Evolutionary conservation across 1,139 yeast genomes (phyloP), one percentile per base, ranked within the genome.

Genomic region (Taphrina flavorubra): DNA sequence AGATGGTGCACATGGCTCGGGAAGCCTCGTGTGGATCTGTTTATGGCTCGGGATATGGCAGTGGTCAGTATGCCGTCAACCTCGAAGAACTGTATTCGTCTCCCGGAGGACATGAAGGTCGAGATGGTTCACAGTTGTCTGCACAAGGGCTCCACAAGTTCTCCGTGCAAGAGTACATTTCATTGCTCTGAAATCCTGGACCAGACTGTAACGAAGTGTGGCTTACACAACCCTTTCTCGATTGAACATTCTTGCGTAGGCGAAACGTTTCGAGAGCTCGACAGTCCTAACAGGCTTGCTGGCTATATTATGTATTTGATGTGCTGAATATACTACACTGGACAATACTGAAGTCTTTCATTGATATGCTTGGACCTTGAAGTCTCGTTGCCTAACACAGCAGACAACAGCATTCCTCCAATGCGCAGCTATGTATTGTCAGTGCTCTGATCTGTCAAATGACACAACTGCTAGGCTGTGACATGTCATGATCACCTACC

Each of bases 41-140:
- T 10, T 63, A 63, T 39, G 61, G 44, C 31, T 18, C 36, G n/a
- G 67, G 67, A 7, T 63, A 63, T n/a, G 67, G 67, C 25, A 39
- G 60, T 46, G 67, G 67, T 13, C 40, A 51, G 13, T 63, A 53
- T 37, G 61, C 67, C 14, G 67, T 63, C 55, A 55, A 63, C n/a
- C 61, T 63, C 37, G 67, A 63, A 47, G 61, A 36, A 14, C 18
- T 63, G 20, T 46, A 53, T 56, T 34, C 42, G 53, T 37, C 59
- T 7, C 37, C 40, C n/a, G 40, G 39, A 16, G n/a, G 18, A 2
- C 47, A 16, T 7, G 37, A 51, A 16, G 59, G 40, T 20, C 34
- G 39, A n/a, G 67, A 63, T 11, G 65, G 36, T 7, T 42, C 53
- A 6, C 47, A 18, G 25, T 20, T 63, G 13, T 14, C 31, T 18